Percentiles rank a stretch among this genome's conserved stretches.
Conservation (phyloP, 1,284 basidiomycete genomes). For the Filobasidium uniguttulatum region DNA sequence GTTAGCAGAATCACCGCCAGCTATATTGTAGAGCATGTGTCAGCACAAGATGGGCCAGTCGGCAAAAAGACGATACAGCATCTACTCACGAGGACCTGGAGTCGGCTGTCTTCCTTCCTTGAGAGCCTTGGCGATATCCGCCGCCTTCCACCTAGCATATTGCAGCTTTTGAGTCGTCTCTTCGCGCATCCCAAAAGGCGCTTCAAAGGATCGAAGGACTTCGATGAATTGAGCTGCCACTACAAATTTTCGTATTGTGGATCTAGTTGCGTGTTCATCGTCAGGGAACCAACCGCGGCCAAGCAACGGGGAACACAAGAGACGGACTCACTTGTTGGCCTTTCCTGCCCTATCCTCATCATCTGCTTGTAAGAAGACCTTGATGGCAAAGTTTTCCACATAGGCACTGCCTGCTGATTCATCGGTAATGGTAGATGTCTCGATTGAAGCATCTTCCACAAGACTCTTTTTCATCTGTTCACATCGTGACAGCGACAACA, state of each 20-base stretch:
- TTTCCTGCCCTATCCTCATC: conserved; percentile 69
- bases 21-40: background rate
- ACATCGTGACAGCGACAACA: background rate
- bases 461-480: conserved; percentile 57
- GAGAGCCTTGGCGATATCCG: conserved; percentile 35
- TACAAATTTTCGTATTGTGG: conserved; percentile 33
- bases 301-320: background rate
- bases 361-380: conserved; percentile 77
- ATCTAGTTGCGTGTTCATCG: conserved; percentile 17
- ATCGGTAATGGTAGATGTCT: conserved; percentile 55
- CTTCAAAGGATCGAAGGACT: conserved; percentile 32
- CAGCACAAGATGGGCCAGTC: background rate
- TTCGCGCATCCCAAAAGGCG: conserved; percentile 29
- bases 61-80: background rate
- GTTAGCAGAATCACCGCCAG: background rate
- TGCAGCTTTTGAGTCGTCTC: conserved; percentile 36
- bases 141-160: conserved; percentile 38
- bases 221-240: conserved; percentile 37
- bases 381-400: conserved; percentile 85
- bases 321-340: conserved; percentile 49
- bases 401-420: conserved; percentile 73
- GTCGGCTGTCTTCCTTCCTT: conserved; percentile 31
- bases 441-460: conserved; percentile 43
- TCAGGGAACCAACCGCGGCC: no score
- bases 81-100: conserved; percentile 32